Evolutionary conservation across 1,284 basidiomycete genomes (phyloP).

Genomic region (Sutorius eximius): DNA sequence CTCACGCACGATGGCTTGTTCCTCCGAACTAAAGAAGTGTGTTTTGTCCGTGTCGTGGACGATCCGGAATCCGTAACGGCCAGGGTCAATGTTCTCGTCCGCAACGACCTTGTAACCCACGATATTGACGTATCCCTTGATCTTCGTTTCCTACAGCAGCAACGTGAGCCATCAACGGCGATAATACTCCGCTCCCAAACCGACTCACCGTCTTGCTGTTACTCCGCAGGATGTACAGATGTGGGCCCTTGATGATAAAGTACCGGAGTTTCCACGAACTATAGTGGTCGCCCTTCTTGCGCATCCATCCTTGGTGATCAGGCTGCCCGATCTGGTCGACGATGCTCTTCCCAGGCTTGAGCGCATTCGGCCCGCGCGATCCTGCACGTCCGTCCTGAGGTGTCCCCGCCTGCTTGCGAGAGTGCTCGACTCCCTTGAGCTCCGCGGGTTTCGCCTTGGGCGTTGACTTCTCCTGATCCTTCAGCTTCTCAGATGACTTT

Average conservation of each 20-base stretch:
- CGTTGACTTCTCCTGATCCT: slow-evolving; percentile 23
- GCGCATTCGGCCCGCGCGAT: slow-evolving; percentile 31
- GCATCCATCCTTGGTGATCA: slow-evolving; percentile 91
- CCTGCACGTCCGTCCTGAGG: slow-evolving; percentile 23
- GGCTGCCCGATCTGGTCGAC: slow-evolving; percentile 86
- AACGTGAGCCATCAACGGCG: not conserved
- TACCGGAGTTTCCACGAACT: slow-evolving; percentile 93
- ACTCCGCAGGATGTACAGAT: slow-evolving; percentile 84
- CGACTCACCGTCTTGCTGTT: slow-evolving; percentile 61
- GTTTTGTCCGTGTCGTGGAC: slow-evolving; percentile 87
- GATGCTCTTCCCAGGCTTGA: slow-evolving; percentile 71
- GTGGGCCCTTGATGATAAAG: slow-evolving; percentile 91
- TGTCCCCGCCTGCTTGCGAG: slow-evolving; percentile 56
- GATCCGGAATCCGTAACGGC: slow-evolving; percentile 94
- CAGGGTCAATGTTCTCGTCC: slow-evolving; percentile 90
- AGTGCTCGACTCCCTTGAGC: slow-evolving; percentile 26
- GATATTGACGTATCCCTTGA: slow-evolving; percentile 95
- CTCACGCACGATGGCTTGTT: slow-evolving; percentile 80
- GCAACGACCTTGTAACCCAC: slow-evolving; percentile 91
- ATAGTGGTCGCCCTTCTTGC: slow-evolving; percentile 93
- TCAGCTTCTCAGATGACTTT: slow-evolving; percentile 23
- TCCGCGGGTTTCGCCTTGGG: slow-evolving; percentile 16
- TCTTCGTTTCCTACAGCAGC: slow-evolving; percentile 73
- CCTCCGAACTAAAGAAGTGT: slow-evolving; percentile 90
- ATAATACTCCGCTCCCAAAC: not conserved